Evolutionary conservation across 2,329 filamentous ascomycete genomes (phyloP), one percentile per base, ranked within the genome.

Genomic region (Fonsecaea pedrosoi): DNA sequence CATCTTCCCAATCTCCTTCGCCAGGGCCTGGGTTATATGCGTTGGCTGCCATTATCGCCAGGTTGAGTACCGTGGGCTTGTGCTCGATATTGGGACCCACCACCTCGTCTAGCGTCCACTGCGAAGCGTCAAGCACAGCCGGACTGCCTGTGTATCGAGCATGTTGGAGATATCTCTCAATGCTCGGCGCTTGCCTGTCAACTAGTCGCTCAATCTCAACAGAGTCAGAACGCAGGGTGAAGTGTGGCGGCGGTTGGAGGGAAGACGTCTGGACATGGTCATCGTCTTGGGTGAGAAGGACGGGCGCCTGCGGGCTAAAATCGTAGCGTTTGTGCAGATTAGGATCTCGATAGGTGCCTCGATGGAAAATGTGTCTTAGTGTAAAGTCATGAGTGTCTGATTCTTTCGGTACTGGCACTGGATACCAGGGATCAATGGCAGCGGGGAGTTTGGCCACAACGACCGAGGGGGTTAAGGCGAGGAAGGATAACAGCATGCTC

Each of bases 311-410:
- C 42, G 65, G 65, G 12, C 54, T 54, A 32, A 67, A 64, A 77
- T 98, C 92, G 68, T 90, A 84, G 73, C 87, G 89, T 66, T 90
- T 86, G 78, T 97, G 92, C 15, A 97, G 86, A 4, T 84, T 79
- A 2, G 94, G 94, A 72, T 96, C 87, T 72, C 86, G 82, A 77
- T 94, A 86, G 48, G 92, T 91, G 66, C 94, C 94, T 80, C 97
- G 94, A 77, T 97, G 94, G 80, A 92, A 95, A 74, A 98, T 89
- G 79, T 99, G 94, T 74, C 92, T 89, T 64, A 99, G 86, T 6
- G 85, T 88, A 81, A 73, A 73, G 53, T 72, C 69, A 50, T 72
- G 69, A n/a, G 57, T 66, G 37, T 67, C 37, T 32, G 65, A 62
- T 57, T 64, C 37, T 53, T 63, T 65, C 8, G 71, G 68, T 53